These are phyloP conservation scores for Albophoma yamanashiensis DNA, from an alignment of 2,329 filamentous ascomycete species.

Conservation along the genomic window DNA sequence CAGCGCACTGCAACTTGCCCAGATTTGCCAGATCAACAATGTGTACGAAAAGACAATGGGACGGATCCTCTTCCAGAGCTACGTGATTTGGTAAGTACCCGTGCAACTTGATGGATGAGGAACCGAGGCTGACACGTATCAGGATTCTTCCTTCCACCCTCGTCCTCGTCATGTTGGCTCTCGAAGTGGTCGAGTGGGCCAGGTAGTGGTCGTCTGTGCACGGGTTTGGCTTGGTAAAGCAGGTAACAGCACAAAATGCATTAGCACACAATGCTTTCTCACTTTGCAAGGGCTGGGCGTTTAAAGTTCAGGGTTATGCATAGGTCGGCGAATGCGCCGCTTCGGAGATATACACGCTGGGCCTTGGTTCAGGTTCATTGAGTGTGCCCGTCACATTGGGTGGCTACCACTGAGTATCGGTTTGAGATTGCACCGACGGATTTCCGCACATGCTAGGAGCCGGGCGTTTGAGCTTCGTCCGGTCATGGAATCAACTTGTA, in stretches of 20 bases:
- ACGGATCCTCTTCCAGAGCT: conserved; percentile 82
- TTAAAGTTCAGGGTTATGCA: not conserved
- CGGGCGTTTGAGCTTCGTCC: not conserved
- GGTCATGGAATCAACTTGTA: not conserved
- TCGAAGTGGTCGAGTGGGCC: conserved; percentile 91
- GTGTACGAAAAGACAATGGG: conserved; percentile 96
- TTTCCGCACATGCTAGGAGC: not conserved
- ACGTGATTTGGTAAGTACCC: conserved; percentile 64
- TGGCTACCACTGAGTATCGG: not conserved
- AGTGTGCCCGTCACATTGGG: not conserved
- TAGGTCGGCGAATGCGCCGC: not conserved
- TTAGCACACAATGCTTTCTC: not conserved
- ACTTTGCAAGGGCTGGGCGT: not conserved
- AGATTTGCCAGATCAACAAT: conserved; percentile 97
- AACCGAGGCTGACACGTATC: conserved; percentile 14
- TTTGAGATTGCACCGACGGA: not conserved
- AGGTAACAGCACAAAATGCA: not conserved
- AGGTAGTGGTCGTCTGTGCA: conserved; percentile 5
- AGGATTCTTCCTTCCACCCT: conserved; percentile 93
- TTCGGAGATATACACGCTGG: not conserved
- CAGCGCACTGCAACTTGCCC: conserved; percentile 84
- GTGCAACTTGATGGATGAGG: not conserved
- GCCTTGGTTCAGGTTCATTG: not conserved
- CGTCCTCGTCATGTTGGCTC: conserved; percentile 76
- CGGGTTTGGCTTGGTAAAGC: not conserved